Conservation (phyloP, 2,329 filamentous ascomycete species). For the Cadophora gregata region DNA sequence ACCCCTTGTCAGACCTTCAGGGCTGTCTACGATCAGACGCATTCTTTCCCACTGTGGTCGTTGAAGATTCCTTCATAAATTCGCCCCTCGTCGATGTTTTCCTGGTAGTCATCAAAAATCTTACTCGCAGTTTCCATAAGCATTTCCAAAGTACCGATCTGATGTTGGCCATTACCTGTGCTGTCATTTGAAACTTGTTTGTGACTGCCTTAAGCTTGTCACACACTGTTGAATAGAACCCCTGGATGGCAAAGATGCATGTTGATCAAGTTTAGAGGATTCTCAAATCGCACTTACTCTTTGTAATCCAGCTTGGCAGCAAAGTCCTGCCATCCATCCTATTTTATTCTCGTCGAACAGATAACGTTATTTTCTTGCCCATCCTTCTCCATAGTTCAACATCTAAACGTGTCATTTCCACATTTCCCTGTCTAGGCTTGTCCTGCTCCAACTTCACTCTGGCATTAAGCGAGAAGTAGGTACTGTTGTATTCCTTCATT, state of each 20-base stretch:
- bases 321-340: conserved; percentile 63
- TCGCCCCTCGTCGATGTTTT: conserved; percentile 57
- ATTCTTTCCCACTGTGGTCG: conserved; percentile 53
- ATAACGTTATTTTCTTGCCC: conserved; percentile 47
- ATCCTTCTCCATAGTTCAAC: conserved; percentile 29
- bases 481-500: conserved; percentile 53
- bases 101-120: conserved; percentile 54
- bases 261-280: background rate
- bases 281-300: conserved; percentile 49
- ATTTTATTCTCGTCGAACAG: conserved; percentile 51
- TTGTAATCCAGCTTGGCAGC: conserved; percentile 62
- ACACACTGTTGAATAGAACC: conserved; percentile 60
- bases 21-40: conserved; percentile 46
- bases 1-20: background rate
- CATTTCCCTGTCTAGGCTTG: conserved; percentile 48
- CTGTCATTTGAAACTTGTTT: conserved; percentile 56
- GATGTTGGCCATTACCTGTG: conserved; percentile 63
- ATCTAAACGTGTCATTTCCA: conserved; percentile 45
- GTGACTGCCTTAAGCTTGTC: conserved; percentile 54
- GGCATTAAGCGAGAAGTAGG: conserved; percentile 61
- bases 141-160: conserved; percentile 68
- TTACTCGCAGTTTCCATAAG: conserved; percentile 51
- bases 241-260: conserved; percentile 54
- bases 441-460: conserved; percentile 56
- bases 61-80: conserved; percentile 59